Conservation (phyloP, 306 rosid genomes). For the Cicer cuneatum region DNA sequence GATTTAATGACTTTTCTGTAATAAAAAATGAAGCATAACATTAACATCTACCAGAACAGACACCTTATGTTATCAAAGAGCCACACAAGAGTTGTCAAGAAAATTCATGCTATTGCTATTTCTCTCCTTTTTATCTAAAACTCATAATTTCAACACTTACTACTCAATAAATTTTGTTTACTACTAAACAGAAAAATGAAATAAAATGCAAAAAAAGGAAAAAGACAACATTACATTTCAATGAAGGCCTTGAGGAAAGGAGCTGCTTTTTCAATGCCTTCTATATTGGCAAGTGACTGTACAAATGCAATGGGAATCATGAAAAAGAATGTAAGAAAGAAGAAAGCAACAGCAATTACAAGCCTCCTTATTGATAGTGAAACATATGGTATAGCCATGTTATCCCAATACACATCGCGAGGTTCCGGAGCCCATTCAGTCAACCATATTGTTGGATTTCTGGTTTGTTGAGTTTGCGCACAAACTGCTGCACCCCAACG, state of each 20-base stretch:
- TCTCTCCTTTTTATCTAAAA: neutral
- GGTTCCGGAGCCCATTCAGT: conserved; percentile 99
- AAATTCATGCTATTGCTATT: neutral
- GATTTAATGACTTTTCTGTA: conserved; percentile 75
- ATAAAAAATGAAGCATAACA: conserved; percentile 31
- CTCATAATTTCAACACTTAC: neutral
- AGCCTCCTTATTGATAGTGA: conserved; percentile 89
- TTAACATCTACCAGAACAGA: conserved; percentile 7
- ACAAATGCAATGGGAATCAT: conserved; percentile 97
- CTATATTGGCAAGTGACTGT: conserved; percentile 93
- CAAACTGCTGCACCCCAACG: conserved; percentile 99
- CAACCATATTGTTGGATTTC: conserved; percentile 91
- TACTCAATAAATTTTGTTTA: conserved; percentile 17
- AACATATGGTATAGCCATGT: conserved; percentile 92
- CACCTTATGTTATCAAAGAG: conserved; percentile 15
- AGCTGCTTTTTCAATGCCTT: conserved; percentile 80
- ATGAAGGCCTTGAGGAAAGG: conserved; percentile 79
- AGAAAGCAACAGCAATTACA: conserved; percentile 83
- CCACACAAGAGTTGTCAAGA: conserved; percentile 27
- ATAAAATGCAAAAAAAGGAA: neutral
- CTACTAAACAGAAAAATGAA: neutral
- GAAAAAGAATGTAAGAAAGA: conserved; percentile 96
- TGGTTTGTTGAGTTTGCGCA: conserved; percentile 91
- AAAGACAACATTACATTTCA: conserved; percentile 59
- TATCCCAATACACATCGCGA: conserved; percentile 93